phyloP scores from a whole-genome alignment of 345 rosid genomes.

The Lepidium didymum region DNA sequence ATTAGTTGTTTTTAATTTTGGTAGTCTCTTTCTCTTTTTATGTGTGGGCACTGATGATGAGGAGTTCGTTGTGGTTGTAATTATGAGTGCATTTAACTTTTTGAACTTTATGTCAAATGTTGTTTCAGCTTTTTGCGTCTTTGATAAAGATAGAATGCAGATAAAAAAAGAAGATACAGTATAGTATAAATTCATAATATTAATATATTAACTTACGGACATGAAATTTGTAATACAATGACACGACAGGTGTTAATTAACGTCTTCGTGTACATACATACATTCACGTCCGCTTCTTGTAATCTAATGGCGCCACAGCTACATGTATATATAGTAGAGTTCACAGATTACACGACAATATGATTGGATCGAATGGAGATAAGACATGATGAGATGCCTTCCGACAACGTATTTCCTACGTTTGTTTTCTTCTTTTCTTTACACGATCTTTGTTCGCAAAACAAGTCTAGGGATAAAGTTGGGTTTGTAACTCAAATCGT shows the following conservation, averaged over 20 bases:
- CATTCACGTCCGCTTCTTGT: neutral
- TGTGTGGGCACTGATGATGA: conserved; percentile 26
- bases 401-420: neutral
- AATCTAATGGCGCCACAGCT: neutral
- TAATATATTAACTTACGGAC: neutral
- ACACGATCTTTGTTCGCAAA: neutral
- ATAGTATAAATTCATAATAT: neutral
- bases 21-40: neutral
- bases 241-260: neutral
- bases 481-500: neutral
- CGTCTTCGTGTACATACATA: neutral
- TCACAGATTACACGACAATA: neutral
- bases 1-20: conserved; percentile 15
- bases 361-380: neutral
- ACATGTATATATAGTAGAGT: neutral
- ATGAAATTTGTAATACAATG: neutral
- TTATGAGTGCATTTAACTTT: conserved; percentile 26
- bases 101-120: neutral
- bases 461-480: neutral
- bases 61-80: conserved; percentile 21
- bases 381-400: neutral
- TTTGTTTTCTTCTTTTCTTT: neutral
- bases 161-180: neutral
- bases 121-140: conserved; percentile 17
- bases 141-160: neutral